A percentile compares a stretch with the other conserved stretches of the same genome.
These are phyloP conservation scores for Boletus mariae DNA, from an alignment of 1,284 basidiomycete genomes.

Conservation along the genomic window DNA sequence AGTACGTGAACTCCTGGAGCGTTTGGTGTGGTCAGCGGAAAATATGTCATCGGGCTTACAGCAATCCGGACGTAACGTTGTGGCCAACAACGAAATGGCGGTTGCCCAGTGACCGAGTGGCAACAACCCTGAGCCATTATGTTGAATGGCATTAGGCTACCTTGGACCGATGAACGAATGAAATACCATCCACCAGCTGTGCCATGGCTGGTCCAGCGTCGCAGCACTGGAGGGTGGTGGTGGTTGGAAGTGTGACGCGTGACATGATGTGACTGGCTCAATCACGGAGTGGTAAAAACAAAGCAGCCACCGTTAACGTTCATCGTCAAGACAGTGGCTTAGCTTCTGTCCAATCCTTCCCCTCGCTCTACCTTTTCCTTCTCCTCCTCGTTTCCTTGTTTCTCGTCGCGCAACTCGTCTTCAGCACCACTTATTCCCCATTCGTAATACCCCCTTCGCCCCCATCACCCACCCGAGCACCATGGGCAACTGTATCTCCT, in stretches of 20 bases:
- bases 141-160: no score
- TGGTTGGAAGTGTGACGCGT: conserved; percentile 13
- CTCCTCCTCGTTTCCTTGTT: background rate
- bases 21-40: no score
- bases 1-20: no score
- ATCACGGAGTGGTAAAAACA: conserved; percentile 21
- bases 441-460: background rate
- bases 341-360: no score
- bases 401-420: background rate
- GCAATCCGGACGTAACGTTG: background rate
- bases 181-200: no score
- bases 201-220: no score
- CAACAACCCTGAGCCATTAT: no score
- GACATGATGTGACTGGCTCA: background rate
- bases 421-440: background rate
- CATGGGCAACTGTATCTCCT: conserved; percentile 69
- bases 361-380: no score
- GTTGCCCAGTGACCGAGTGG: no score
- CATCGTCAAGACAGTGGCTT: background rate
- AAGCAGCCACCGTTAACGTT: conserved; percentile 21
- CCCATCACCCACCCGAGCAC: background rate
- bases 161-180: no score
- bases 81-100: no score
- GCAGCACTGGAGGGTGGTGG: no score
- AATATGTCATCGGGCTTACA: background rate